Percentiles rank a stretch among this genome's conserved stretches.
These are phyloP conservation scores for Teratosphaeria gauchensis DNA, from an alignment of 2,329 filamentous ascomycete genomes.

Conservation along the genomic window DNA sequence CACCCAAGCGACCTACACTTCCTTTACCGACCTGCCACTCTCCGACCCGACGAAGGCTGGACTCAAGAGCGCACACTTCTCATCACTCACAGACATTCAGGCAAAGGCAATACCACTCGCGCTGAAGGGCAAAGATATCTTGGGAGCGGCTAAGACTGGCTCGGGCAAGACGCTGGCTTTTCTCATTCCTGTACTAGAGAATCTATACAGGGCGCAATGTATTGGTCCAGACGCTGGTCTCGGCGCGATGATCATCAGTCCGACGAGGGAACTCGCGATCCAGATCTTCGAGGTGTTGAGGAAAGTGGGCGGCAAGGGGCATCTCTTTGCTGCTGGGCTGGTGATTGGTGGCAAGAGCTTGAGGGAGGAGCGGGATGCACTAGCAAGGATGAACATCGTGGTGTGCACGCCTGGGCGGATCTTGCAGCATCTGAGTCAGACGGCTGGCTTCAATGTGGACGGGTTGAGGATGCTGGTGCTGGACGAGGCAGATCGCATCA, in stretches of 20 bases:
- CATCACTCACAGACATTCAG: conserved; percentile 85
- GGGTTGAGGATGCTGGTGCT: conserved; percentile 88
- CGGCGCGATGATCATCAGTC: conserved; percentile 84
- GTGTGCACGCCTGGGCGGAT: conserved; percentile 93
- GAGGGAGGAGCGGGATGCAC: conserved; percentile 73
- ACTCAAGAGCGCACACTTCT: conserved; percentile 78
- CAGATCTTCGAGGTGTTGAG: conserved; percentile 93
- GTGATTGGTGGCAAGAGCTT: conserved; percentile 90
- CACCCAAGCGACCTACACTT: conserved; percentile 47
- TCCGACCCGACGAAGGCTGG: conserved; percentile 71
- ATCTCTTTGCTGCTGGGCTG: conserved; percentile 83
- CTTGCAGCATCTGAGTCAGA: conserved; percentile 92
- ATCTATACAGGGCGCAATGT: conserved; percentile 80
- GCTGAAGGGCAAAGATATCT: conserved; percentile 75
- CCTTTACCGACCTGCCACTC: conserved; percentile 77
- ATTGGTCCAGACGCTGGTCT: conserved; percentile 77
- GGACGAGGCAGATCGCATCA: conserved; percentile 90
- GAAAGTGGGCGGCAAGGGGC: conserved; percentile 73
- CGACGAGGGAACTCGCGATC: conserved; percentile 87
- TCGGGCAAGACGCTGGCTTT: conserved; percentile 95
- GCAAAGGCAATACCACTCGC: conserved; percentile 78
- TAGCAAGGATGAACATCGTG: conserved; percentile 91
- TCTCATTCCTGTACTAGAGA: conserved; percentile 82
- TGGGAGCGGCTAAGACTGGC: conserved; percentile 90
- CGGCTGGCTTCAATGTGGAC: conserved; percentile 77